Conservation (phyloP, 1,284 basidiomycete genomes). For the Rhodotorula sp. region DNA sequence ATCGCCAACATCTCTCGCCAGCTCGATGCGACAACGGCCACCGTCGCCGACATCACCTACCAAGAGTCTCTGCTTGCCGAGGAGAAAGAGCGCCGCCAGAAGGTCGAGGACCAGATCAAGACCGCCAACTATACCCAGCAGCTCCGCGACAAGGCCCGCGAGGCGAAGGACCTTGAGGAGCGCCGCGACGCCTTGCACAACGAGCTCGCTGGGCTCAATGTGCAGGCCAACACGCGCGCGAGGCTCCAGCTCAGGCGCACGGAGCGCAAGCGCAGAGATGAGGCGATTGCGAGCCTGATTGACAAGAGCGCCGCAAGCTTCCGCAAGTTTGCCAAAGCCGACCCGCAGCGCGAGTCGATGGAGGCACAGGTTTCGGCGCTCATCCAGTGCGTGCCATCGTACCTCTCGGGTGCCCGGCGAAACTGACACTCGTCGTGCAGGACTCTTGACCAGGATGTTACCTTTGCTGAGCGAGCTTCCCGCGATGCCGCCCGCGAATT, state of each 20-base stretch:
- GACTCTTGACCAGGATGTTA: conserved; percentile 19
- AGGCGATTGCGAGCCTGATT: conserved; percentile 66
- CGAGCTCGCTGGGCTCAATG: conserved; percentile 70
- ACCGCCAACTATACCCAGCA: conserved; percentile 67
- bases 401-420: background rate
- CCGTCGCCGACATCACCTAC: conserved; percentile 59
- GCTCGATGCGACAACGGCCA: conserved; percentile 47
- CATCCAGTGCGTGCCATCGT: conserved; percentile 21
- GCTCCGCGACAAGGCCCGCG: conserved; percentile 60
- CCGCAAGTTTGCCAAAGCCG: conserved; percentile 54
- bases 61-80: conserved; percentile 53
- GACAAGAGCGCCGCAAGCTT: conserved; percentile 63
- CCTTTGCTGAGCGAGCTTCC: conserved; percentile 23
- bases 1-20: conserved; percentile 50
- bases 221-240: conserved; percentile 79
- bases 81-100: conserved; percentile 60
- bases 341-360: conserved; percentile 34
- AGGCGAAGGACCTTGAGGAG: conserved; percentile 64
- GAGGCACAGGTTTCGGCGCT: conserved; percentile 36
- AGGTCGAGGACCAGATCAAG: conserved; percentile 60
- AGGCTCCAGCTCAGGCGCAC: conserved; percentile 71
- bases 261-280: conserved; percentile 64
- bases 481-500: conserved; percentile 26
- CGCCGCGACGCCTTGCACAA: conserved; percentile 66
- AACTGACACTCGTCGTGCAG: conserved; percentile 3